These are phyloP conservation scores for Aureobasidium pullulans DNA, from an alignment of 2,329 filamentous ascomycete genomes.

Conservation along the genomic window DNA sequence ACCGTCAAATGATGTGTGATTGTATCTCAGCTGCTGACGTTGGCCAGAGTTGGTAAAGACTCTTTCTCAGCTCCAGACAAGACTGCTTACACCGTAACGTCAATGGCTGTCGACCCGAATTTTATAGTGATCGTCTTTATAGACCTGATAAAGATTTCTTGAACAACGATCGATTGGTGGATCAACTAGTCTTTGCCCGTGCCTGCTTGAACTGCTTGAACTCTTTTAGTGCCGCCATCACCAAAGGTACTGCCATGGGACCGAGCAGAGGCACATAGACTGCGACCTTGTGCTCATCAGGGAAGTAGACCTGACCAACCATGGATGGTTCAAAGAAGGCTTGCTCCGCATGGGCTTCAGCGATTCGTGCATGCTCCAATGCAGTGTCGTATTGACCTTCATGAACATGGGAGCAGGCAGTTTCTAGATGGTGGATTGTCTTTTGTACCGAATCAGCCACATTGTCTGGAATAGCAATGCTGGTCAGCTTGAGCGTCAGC, in stretches of 20 bases:
- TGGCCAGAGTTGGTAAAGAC: neutral
- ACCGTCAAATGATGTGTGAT: no score
- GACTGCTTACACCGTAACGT: neutral
- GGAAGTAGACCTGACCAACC: slow-evolving; percentile 98
- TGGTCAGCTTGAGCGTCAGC: slow-evolving; percentile 73
- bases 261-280: slow-evolving; percentile 90
- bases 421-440: slow-evolving; percentile 68
- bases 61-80: no score
- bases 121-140: no score
- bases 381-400: slow-evolving; percentile 57
- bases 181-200: neutral
- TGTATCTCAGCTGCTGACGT: neutral
- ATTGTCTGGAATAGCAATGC: slow-evolving; percentile 80
- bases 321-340: slow-evolving; percentile 99
- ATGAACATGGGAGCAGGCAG: slow-evolving; percentile 64
- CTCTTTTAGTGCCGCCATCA: slow-evolving; percentile 80
- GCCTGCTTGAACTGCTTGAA: slow-evolving; percentile 36
- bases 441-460: slow-evolving; percentile 80
- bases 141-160: no score
- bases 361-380: slow-evolving; percentile 71
- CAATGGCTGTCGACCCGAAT: no score
- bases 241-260: slow-evolving; percentile 79
- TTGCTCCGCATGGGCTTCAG: slow-evolving; percentile 81
- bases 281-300: slow-evolving; percentile 95
- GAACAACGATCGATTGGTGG: no score